These are phyloP conservation scores for Mycena capillaripes DNA, from an alignment of 768 basidiomycete species.

Conservation along the genomic window DNA sequence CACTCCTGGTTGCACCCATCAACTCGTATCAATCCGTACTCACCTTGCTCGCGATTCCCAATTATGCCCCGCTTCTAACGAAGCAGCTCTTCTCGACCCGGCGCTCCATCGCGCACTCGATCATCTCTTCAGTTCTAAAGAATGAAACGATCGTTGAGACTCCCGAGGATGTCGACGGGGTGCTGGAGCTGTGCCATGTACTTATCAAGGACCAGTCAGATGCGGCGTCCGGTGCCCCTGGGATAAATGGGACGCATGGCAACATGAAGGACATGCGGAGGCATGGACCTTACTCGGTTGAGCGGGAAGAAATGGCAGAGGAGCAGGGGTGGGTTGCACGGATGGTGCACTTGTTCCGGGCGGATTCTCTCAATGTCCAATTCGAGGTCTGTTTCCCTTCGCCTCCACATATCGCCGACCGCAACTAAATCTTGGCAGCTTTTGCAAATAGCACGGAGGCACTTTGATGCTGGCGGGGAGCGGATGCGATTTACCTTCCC, in stretches of 20 bases:
- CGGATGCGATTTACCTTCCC: conserved; percentile 98
- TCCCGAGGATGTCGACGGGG: conserved; percentile 94
- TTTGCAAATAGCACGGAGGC: conserved; percentile 89
- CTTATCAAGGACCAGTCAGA: conserved; percentile 90
- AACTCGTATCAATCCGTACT: conserved; percentile 97
- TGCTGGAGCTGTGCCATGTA: conserved; percentile 93
- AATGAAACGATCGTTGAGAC: conserved; percentile 96
- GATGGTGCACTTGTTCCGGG: conserved; percentile 96
- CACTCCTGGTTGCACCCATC: conserved; percentile 93
- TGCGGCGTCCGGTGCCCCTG: conserved; percentile 48
- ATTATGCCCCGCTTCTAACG: conserved; percentile 85
- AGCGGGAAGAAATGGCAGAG: conserved; percentile 94
- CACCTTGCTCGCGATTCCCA: conserved; percentile 95
- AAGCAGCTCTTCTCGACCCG: conserved; percentile 93
- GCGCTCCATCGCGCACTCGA: conserved; percentile 93
- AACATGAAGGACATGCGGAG: conserved; percentile 63
- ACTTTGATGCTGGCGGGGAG: conserved; percentile 93
- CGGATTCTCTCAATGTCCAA: conserved; percentile 89
- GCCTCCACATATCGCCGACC: neutral
- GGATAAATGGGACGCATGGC: conserved; percentile 49
- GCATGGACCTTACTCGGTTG: conserved; percentile 72
- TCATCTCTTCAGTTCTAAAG: conserved; percentile 94
- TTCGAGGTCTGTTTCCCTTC: conserved; percentile 77
- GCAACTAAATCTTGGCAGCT: conserved; percentile 62
- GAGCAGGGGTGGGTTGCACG: conserved; percentile 99